Evolutionary conservation across 202 grass and related monocot species (phyloP).

Genomic region (Saccharum hybrid): DNA sequence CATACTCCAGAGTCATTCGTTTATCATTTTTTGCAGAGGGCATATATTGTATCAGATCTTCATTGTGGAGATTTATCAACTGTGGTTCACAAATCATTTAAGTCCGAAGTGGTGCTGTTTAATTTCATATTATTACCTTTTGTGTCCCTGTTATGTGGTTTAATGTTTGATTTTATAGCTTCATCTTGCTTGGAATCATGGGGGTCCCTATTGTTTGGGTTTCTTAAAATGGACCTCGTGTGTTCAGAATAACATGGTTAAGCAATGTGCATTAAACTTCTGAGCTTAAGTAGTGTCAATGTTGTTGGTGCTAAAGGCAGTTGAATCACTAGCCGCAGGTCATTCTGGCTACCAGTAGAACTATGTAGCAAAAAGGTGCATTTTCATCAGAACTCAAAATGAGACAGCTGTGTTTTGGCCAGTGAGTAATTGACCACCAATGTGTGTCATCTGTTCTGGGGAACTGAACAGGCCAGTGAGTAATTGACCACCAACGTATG

Average conservation of each 20-base stretch:
- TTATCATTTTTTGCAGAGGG: constrained; percentile 53
- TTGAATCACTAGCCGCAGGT: constrained; percentile 3
- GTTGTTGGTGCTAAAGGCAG: background rate
- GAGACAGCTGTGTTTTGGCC: background rate
- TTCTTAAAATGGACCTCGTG: background rate
- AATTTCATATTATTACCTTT: constrained; percentile 18
- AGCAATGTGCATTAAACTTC: background rate
- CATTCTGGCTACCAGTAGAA: constrained; percentile 1
- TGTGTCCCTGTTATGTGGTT: background rate
- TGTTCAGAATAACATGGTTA: background rate
- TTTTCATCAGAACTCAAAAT: constrained; percentile 28
- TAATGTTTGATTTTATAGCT: constrained; percentile 13
- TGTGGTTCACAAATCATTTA: constrained; percentile 38
- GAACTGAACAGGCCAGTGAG: background rate
- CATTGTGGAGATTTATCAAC: constrained; percentile 40
- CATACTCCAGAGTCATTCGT: constrained; percentile 36
- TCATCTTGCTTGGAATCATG: background rate
- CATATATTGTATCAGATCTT: constrained; percentile 35
- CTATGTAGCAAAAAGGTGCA: background rate
- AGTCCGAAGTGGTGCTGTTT: constrained; percentile 36
- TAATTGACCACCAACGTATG: background rate
- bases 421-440: background rate
- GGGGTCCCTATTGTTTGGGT: background rate
- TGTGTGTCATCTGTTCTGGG: constrained; percentile 6
- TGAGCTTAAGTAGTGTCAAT: background rate